Evolutionary conservation across 257 asterid genomes (phyloP), one percentile per base, ranked within the genome.

Genomic region (Solanum okadae): DNA sequence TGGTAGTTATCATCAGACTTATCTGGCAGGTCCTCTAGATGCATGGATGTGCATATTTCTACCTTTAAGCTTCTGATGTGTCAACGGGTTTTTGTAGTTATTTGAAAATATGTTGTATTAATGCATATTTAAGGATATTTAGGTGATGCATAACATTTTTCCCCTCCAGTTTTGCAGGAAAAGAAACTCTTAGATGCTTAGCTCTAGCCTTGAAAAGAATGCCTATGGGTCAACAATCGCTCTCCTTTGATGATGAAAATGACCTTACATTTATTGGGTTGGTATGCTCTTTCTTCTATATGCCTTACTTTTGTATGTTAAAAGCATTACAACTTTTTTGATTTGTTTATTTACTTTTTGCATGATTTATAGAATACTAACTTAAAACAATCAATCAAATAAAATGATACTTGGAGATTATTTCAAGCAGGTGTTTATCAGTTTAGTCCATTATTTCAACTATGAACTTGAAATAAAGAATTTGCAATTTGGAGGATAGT

Each of bases 211-310:
- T 95, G 94, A 97, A 96, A 92, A 93, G 93, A 93, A 94, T 97
- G 98, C 98, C 99, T 40, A 85, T 86, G 82, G 98, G 98, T 90
- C 96, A 94, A 92, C 98, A 95, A 88, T 91, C 94, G 77, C 93
- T 97, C 90, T 92, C 98, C 38, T 89, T 90, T 89, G 96, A 96
- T 91, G 99, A 97, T 90, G 99, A 97, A 90, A 95, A 90, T 82
- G 98, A 96, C 90, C 99, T 97, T 79, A 96, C 99, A 71, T 96
- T 96, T 96, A 94, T 97, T 97, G 99, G 99, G 98, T 96, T 97
- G 99, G 99, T 97, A 96, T 93, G 98, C 98, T 94, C 93, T 93
- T 96, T 90, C 93, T 94, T 92, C 91, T 88, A 56, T 89, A 87
- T 77, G 38, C 56, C 27, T 78, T 78, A 78, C 61, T 79, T 82